Evolutionary conservation across 2,329 filamentous ascomycete species (phyloP).

Genomic region (Colletotrichum tabaci): DNA sequence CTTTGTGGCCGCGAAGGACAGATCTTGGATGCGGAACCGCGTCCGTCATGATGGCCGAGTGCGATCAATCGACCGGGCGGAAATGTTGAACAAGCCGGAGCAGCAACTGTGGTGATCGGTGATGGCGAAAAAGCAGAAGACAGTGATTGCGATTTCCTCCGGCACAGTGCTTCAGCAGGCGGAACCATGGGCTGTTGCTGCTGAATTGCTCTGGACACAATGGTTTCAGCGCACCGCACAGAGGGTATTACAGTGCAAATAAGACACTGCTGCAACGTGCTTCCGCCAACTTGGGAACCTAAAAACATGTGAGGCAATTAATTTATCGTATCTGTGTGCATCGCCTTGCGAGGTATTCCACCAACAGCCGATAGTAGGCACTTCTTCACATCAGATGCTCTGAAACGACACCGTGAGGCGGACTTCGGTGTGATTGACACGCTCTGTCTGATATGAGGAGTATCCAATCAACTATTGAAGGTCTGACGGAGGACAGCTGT

Average conservation of each 20-base stretch:
- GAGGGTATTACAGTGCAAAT: neutral
- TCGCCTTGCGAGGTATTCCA: no score
- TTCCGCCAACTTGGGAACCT: neutral
- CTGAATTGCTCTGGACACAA: neutral
- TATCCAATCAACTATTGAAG: no score
- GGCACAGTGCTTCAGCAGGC: neutral
- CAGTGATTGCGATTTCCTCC: neutral
- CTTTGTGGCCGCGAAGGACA: conserved; percentile 88
- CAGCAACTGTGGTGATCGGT: neutral
- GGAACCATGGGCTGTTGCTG: no score
- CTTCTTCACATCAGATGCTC: neutral
- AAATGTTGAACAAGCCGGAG: neutral
- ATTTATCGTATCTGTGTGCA: neutral
- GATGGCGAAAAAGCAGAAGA: neutral
- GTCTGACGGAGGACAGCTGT: neutral
- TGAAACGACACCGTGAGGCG: no score
- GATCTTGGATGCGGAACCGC: conserved; percentile 62
- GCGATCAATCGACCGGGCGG: neutral
- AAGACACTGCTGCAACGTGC: accelerated
- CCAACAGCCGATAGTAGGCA: neutral
- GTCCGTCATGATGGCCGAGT: conserved; percentile 45
- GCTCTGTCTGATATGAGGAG: neutral
- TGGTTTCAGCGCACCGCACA: neutral
- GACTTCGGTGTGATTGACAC: neutral
- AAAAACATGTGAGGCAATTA: no score